Base-by-base conservation (phyloP, 208 protist genomes). In the Leishmania lainsoni region DNA sequence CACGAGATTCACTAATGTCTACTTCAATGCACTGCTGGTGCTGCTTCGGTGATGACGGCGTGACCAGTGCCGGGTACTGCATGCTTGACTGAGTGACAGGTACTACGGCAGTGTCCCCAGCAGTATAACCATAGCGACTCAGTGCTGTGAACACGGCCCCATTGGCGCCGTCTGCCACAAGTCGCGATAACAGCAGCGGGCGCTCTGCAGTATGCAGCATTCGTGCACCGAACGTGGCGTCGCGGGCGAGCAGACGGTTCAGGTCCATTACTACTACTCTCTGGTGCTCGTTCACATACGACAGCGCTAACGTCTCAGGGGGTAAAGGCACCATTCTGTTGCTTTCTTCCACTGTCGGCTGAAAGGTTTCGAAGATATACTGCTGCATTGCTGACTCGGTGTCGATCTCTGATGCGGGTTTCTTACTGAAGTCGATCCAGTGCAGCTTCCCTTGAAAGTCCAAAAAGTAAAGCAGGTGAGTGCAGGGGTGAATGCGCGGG, bases 181-280 rank as follows among this genome's bases (percentile, higher is more conserved):
- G 75, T 3, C 89, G 87, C 20, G 71, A 54, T 42, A 96, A 79
- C 63, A 89, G 65, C 61, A 94, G 83, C 68, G 93, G 93, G 8
- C 83, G 78, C 20, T 82, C 82, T n/a, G 79, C 88, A 0, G 90
- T 94, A 68, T 94, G 87, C 35, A 39, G 58, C 88, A 94, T 86
- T 3, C 91, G 90, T 12, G 76, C 39, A 0, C 59, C 71, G n/a
- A 93, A 86, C 16, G 89, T 80, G 5, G 69, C 75, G 74, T 96
- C 93, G 3, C 79, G 84, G 39, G 76, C 63, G 17, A 94, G 72
- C 32, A 96, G 90, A 20, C 70, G 84, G 54, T 93, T 87, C 32
- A 91, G 51, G 74, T 96, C 91, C 72, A 94, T 75, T 51, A 90
- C 88, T 2, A 94, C 85, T 22, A 81, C 66, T 17, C 20, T 17